A percentile compares a stretch with the other conserved stretches of the same genome.
Evolutionary conservation across 1,284 basidiomycete genomes (phyloP).

Genomic region (Kwoniella shivajii): DNA sequence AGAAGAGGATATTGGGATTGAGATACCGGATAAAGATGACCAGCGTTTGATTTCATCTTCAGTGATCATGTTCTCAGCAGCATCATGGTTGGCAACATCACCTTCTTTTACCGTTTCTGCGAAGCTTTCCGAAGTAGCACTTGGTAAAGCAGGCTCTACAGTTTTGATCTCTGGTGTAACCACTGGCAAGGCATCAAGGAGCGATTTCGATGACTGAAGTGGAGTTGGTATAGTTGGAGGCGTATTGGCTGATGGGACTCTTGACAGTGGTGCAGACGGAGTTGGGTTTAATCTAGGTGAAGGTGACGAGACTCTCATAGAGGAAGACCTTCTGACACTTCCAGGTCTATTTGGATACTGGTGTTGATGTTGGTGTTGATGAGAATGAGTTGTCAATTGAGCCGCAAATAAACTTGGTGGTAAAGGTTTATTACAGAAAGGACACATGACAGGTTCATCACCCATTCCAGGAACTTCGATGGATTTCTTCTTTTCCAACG

Average conservation of each 20-base stretch:
- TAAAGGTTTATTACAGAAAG: slow-evolving; percentile 45
- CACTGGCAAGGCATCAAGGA: slow-evolving; percentile 20
- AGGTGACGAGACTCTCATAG: not conserved
- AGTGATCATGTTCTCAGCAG: slow-evolving; percentile 26
- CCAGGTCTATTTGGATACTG: not conserved
- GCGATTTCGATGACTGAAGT: not conserved
- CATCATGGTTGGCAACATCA: slow-evolving; percentile 35
- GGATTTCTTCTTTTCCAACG: not conserved
- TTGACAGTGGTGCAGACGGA: slow-evolving; percentile 3
- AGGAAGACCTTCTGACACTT: not conserved
- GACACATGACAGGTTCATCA: slow-evolving; percentile 45
- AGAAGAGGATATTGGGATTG: slow-evolving; percentile 3
- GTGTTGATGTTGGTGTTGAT: slow-evolving; percentile 9
- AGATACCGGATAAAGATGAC: slow-evolving; percentile 37
- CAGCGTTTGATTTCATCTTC: slow-evolving; percentile 40
- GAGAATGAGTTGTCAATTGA: slow-evolving; percentile 1
- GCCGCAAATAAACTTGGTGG: slow-evolving; percentile 33
- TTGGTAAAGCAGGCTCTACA: slow-evolving; percentile 3
- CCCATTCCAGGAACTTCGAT: slow-evolving; percentile 32
- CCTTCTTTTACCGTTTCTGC: slow-evolving; percentile 26
- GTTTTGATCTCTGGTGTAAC: slow-evolving; percentile 4
- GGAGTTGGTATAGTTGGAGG: not conserved
- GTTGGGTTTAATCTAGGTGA: slow-evolving; percentile 1
- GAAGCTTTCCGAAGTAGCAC: slow-evolving; percentile 22
- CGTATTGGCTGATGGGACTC: slow-evolving; percentile 5